A percentile compares a stretch with the other conserved stretches of the same genome.
Conservation (phyloP, 1,139 yeast species). For the Kodamaea sp. region DNA sequence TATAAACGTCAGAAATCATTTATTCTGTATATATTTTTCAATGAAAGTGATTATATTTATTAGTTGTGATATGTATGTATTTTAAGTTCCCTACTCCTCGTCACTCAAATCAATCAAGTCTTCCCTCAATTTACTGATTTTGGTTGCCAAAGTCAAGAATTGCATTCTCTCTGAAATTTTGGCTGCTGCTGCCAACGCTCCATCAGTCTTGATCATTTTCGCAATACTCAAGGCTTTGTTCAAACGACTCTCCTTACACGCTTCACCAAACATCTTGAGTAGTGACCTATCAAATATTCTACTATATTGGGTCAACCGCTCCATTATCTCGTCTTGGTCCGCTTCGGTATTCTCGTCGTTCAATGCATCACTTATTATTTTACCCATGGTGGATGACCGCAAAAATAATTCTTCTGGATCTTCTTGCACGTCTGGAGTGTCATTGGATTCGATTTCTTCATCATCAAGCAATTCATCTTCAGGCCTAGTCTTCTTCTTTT, state of each 20-base stretch:
- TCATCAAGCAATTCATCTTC: conserved; percentile 26
- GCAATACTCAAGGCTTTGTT: conserved; percentile 73
- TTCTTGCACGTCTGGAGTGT: conserved; percentile 21
- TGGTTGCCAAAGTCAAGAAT: conserved; percentile 61
- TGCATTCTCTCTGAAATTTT: conserved; percentile 84
- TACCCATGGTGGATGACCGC: conserved; percentile 51
- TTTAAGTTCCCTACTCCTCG: conserved; percentile 14
- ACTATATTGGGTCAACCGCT: conserved; percentile 51
- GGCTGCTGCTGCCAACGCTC: conserved; percentile 80
- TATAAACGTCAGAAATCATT: too few relatives aligned
- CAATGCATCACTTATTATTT: conserved; percentile 46
- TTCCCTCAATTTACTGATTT: conserved; percentile 68
- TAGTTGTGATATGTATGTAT: conserved; percentile 2
- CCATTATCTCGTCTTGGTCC: conserved; percentile 43
- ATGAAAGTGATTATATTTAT: too few relatives aligned
- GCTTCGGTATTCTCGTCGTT: conserved; percentile 33
- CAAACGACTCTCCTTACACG: conserved; percentile 68
- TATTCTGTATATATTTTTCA: conserved; percentile 5
- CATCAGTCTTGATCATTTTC: conserved; percentile 67
- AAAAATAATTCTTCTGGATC: conserved; percentile 45
- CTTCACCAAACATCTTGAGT: conserved; percentile 71
- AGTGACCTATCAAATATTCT: conserved; percentile 69
- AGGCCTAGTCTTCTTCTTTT: conserved; percentile 12
- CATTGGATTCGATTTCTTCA: conserved; percentile 21
- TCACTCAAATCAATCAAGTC: conserved; percentile 33